These are phyloP conservation scores for Plasmopara viticola DNA, from an alignment of 352 stramenopile species.

Conservation along the genomic window DNA sequence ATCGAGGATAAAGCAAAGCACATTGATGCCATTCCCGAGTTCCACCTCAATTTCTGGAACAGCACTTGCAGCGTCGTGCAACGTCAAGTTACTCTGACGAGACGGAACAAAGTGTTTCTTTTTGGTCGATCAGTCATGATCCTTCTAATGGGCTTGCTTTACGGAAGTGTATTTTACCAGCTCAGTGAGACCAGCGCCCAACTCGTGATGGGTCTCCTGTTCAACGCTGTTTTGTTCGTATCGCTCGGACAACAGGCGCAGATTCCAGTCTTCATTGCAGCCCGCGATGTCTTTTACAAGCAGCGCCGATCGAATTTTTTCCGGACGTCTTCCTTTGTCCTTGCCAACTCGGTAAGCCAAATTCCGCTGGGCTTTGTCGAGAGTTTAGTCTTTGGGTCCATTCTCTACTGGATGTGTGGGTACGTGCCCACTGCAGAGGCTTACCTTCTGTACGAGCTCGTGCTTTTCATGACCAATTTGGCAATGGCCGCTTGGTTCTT, in stretches of 20 bases:
- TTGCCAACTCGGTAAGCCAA: slow-evolving; percentile 31
- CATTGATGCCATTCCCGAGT: slow-evolving; percentile 52
- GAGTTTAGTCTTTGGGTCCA: slow-evolving; percentile 59
- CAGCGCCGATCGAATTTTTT: slow-evolving; percentile 76
- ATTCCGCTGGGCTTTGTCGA: slow-evolving; percentile 32
- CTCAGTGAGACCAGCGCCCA: slow-evolving; percentile 25
- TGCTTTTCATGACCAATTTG: slow-evolving; percentile 33
- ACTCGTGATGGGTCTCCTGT: slow-evolving; percentile 66
- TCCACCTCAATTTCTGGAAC: slow-evolving; percentile 24
- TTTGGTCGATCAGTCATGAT: slow-evolving; percentile 25
- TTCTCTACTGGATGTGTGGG: slow-evolving; percentile 83
- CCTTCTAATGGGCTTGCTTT: slow-evolving; percentile 36
- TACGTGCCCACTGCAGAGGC: slow-evolving; percentile 12
- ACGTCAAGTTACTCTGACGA: slow-evolving; percentile 36
- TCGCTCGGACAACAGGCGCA: slow-evolving; percentile 54
- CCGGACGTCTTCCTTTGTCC: slow-evolving; percentile 55
- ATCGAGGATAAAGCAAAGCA: slow-evolving; percentile 45
- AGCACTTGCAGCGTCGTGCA: slow-evolving; percentile 19
- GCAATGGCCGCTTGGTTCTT: slow-evolving; percentile 17
- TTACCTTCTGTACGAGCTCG: slow-evolving; percentile 34
- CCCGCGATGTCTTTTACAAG: slow-evolving; percentile 67
- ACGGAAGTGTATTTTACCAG: slow-evolving; percentile 34
- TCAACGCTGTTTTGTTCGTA: slow-evolving; percentile 59
- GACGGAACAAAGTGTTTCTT: slow-evolving; percentile 29
- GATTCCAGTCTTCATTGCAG: slow-evolving; percentile 61